Percentiles rank a stretch among this genome's conserved stretches.
Evolutionary conservation across 2,329 filamentous ascomycete species (phyloP).

Genomic region (Diatrype stigma): DNA sequence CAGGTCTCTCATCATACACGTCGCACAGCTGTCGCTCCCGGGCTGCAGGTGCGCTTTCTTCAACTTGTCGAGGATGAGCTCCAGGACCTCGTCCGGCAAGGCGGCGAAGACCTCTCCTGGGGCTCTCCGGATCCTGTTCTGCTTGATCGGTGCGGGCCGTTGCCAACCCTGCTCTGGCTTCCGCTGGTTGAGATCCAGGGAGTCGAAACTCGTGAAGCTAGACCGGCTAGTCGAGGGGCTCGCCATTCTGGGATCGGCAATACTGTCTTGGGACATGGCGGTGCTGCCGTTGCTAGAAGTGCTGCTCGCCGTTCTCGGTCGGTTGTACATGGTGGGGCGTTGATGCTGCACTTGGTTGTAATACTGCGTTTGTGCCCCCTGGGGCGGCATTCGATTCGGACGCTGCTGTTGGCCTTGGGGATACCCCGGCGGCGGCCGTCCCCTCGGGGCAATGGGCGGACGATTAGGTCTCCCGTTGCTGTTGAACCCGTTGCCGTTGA

Average conservation of each 20-base stretch:
- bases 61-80: slow-evolving; percentile 51
- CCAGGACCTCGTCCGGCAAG: slow-evolving; percentile 55
- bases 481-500: too few species aligned
- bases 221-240: slow-evolving; percentile 32
- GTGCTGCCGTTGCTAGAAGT: slow-evolving; percentile 23
- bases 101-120: slow-evolving; percentile 51
- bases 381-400: neutral
- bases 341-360: slow-evolving; percentile 26
- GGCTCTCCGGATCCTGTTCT: slow-evolving; percentile 29
- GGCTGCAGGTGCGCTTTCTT: slow-evolving; percentile 46
- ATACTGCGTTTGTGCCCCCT: slow-evolving; percentile 16
- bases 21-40: slow-evolving; percentile 52
- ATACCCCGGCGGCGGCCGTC: slow-evolving; percentile 10
- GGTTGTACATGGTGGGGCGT: slow-evolving; percentile 20
- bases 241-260: slow-evolving; percentile 25
- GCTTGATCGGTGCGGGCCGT: slow-evolving; percentile 31
- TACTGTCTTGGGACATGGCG: slow-evolving; percentile 21
- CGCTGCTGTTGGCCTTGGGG: slow-evolving; percentile 14
- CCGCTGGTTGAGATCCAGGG: slow-evolving; percentile 30
- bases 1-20: slow-evolving; percentile 62
- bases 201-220: slow-evolving; percentile 39
- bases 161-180: slow-evolving; percentile 27
- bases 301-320: slow-evolving; percentile 20
- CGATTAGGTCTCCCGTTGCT: slow-evolving; percentile 13
- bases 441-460: slow-evolving; percentile 11